These are phyloP conservation scores for Staphylotrichum longicolle DNA, from an alignment of 495 filamentous ascomycete genomes.

Conservation along the genomic window DNA sequence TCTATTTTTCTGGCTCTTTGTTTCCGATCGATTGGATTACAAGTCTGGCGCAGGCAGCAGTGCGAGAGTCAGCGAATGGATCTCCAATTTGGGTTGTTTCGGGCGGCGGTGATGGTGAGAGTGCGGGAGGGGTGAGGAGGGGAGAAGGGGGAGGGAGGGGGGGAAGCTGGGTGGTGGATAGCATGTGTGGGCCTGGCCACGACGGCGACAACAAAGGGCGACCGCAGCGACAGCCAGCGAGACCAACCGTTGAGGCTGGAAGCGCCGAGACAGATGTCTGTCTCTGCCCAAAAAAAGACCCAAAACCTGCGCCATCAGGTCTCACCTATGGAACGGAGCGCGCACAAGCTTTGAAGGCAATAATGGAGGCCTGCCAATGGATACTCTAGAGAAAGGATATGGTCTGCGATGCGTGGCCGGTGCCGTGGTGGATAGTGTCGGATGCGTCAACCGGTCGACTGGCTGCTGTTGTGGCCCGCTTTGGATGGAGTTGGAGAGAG, in stretches of 20 bases:
- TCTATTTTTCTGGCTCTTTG: conserved; percentile 24
- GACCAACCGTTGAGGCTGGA: not conserved
- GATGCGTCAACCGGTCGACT: conserved; percentile 16
- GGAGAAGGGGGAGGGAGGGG: not conserved
- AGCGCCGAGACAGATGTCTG: not conserved
- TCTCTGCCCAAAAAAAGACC: too few species aligned
- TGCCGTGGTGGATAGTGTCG: conserved; percentile 6
- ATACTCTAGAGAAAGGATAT: conserved; percentile 37
- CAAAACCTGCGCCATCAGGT: not conserved
- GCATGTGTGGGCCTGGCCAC: conserved; percentile 6
- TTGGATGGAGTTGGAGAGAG: not conserved
- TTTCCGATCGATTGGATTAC: conserved; percentile 12
- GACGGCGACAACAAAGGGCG: not conserved
- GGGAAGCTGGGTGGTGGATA: not conserved
- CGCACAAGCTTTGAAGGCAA: conserved; percentile 30
- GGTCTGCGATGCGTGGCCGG: conserved; percentile 22
- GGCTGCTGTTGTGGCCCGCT: conserved; percentile 26
- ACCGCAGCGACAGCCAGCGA: not conserved
- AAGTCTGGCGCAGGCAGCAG: conserved; percentile 11
- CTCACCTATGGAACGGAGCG: conserved; percentile 32
- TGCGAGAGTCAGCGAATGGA: conserved; percentile 18
- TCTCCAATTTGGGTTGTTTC: not conserved
- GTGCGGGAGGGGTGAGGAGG: not conserved
- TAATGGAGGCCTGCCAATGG: conserved; percentile 30
- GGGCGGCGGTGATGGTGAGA: not conserved